Evolutionary conservation across 768 basidiomycete species (phyloP), one percentile per base, ranked within the genome.

Genomic region (Tubosaeta sp.): DNA sequence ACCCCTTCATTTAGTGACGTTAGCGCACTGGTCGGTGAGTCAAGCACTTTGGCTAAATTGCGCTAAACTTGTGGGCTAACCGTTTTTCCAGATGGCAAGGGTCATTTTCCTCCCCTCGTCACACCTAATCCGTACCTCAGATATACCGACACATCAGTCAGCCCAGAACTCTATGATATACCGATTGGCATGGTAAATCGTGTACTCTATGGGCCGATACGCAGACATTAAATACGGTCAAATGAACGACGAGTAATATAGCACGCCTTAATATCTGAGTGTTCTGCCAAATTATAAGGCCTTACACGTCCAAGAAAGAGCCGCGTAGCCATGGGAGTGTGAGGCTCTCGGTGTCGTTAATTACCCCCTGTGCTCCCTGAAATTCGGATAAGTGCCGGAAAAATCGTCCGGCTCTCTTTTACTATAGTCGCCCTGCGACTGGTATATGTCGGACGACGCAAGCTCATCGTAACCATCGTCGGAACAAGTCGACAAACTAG

Each of bases 161-260:
- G 80, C 14, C 84, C 87, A 4, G 83, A 84, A 51, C 68, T 87
- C 34, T 89, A 89, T 65, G 91, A 94, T 66, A 80, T 93, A 55
- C 91, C 91, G 4, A 82, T 90, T 45, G 86, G 86, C 12, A 64
- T 90, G 39, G 87, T 92, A 27, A 91, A 91, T 59, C 82, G 84
- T 44, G 81, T 88, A 42, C 60, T 87, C 29, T 90, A 90, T 51
- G 60, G 67, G 16, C 66, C 63, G 41, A 49, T 54, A 57, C 62
- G 35, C 59, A 41, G 30, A 46, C 45, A 11, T 48, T 63, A 60
- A 64, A 57, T 63, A 66, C 13, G 40, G 47, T 47, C 39, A 34
- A 49, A 53, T 53, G 56, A 36, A 48, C 13, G 16, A 43, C 36
- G 51, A 48, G 43, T 32, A 52, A 56, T 51, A 47, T 42, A 44